A percentile compares a stretch with the other conserved stretches of the same genome.
Conservation (phyloP, 2,329 filamentous ascomycete species). For the Trichoderma afroharzianum region DNA sequence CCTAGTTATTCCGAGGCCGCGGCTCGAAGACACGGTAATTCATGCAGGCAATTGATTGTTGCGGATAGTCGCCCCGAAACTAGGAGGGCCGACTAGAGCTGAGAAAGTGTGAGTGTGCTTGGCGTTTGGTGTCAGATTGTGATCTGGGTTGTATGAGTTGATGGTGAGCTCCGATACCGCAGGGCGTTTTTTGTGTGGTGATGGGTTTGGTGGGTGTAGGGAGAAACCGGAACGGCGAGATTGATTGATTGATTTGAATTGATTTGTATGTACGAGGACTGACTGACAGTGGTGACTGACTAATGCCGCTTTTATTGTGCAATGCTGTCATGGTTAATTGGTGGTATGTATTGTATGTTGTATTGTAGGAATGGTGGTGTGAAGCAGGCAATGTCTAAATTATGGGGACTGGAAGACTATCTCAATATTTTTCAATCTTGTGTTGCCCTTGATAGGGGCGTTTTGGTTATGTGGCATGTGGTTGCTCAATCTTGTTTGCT, state of each 20-base stretch:
- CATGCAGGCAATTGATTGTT: not conserved
- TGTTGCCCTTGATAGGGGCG: not conserved
- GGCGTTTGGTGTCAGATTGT: not conserved
- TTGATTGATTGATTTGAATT: not conserved
- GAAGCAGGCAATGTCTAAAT: not conserved
- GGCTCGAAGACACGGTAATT: not conserved
- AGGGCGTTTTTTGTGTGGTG: not conserved
- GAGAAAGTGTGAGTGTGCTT: not conserved
- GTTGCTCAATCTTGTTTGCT: not conserved
- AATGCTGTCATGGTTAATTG: no score
- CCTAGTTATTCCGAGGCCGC: not conserved
- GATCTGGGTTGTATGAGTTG: not conserved
- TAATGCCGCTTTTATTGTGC: not conserved
- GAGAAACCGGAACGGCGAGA: not conserved
- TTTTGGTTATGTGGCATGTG: not conserved
- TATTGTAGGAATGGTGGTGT: not conserved
- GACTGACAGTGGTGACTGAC: not conserved
- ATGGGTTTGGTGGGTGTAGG: not conserved
- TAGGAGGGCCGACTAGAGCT: not conserved
- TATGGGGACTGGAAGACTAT: not conserved
- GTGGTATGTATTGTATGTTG: no score
- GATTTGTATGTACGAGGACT: not conserved
- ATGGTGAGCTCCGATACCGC: not conserved
- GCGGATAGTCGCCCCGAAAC: not conserved
- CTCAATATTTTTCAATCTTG: not conserved